A percentile compares a stretch with the other conserved stretches of the same genome.
Evolutionary conservation across 257 asterid genomes (phyloP).

Genomic region (Penstemon eatonii): DNA sequence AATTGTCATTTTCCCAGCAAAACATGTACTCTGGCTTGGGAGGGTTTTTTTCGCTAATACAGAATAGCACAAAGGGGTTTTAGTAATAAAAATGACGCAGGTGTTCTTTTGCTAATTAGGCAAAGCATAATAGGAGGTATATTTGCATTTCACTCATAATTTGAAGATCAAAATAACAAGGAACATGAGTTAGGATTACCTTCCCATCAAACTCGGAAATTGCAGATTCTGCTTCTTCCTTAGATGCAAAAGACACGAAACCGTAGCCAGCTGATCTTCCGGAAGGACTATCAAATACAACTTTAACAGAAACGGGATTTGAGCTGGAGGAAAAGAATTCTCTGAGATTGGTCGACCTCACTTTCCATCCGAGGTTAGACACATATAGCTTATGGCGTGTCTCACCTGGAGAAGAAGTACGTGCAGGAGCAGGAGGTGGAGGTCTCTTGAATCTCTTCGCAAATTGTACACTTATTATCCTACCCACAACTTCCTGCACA

Average conservation of each 20-base stretch:
- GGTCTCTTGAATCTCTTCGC: conserved; percentile 78
- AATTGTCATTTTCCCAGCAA: too few relatives aligned
- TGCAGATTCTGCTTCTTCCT: conserved; percentile 86
- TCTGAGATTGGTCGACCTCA: conserved; percentile 71
- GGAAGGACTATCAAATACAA: conserved; percentile 65
- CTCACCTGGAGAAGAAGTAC: conserved; percentile 43
- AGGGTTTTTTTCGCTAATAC: too few relatives aligned
- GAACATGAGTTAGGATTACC: conserved; percentile 37
- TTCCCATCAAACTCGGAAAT: conserved; percentile 63
- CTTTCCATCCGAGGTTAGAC: conserved; percentile 91
- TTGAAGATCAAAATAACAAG: conserved; percentile 5
- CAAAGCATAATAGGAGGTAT: too few relatives aligned
- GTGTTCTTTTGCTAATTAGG: too few relatives aligned
- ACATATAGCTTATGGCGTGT: conserved; percentile 59
- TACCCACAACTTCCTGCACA: conserved; percentile 70
- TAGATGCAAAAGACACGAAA: conserved; percentile 73
- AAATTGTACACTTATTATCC: conserved; percentile 69
- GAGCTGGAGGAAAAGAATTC: conserved; percentile 59
- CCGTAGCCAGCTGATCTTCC: conserved; percentile 90
- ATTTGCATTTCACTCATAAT: too few relatives aligned
- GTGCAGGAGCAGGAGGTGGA: conserved; percentile 35
- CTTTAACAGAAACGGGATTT: conserved; percentile 70
- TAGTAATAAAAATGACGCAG: too few relatives aligned
- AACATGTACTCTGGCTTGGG: too few relatives aligned
- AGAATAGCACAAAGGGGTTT: too few relatives aligned